Evolutionary conservation across 306 rosid species (phyloP), one percentile per base, ranked within the genome.

Genomic region (Quillaja saponaria): DNA sequence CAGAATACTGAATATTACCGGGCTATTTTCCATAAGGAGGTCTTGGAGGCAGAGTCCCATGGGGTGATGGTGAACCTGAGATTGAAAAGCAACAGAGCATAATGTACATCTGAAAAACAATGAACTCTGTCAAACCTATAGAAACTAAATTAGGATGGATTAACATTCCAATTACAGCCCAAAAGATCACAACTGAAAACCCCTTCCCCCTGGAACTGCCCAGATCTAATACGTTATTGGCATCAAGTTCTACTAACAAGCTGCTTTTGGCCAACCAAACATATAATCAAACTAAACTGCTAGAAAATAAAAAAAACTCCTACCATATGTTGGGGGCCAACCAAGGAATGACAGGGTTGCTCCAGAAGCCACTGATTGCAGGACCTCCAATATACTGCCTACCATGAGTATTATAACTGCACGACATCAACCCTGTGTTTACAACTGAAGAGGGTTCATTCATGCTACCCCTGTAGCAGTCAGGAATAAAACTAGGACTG

Each of bases 61-160:
- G 64, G 0, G 69, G 74, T 13, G 79, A 33, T 71, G 71, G 78
- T 41, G 76, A 33, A 74, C 75, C 94, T 76, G 82, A 73, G 50
- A 44, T 38, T 34, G 25, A 53, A 69, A 61, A 70, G 54, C 3
- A 58, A 75, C 79, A 70, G n/a, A 58, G 15, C n/a, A 40, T 34
- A 10, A 55, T 8, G 10, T 55, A 42, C 12, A 54, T 34, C 15
- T 13, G 15, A 8, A 20, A n/a, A 58, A 51, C 58, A 58, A 18
- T 6, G 49, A 33, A 50, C 13, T 1, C n/a, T 15, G 59, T 20
- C 6, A 25, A 18, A 9, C n/a, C n/a, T n/a, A 21, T 15, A 3
- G 33, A 13, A 14, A 11, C 10, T 0, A 47, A 6, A 3, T 37
- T 37, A 37, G 10, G 7, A 10, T 6, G 6, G 40, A 37, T 10